Evolutionary conservation across 176 grass and related monocot genomes (phyloP), one percentile per base, ranked within the genome.

Genomic region (Neostapfia colusana): DNA sequence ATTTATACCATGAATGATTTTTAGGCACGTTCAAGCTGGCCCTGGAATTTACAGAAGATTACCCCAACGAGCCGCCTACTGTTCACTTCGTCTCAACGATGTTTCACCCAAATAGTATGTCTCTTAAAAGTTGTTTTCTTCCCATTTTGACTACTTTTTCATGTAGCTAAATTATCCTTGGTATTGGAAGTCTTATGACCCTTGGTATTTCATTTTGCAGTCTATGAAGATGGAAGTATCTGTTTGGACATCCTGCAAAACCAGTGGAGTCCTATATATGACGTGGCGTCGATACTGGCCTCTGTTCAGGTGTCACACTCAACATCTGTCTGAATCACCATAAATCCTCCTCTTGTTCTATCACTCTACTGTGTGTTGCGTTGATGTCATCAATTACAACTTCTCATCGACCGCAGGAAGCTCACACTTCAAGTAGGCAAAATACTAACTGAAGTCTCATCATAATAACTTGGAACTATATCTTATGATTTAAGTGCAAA

Each of bases 241-340:
- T 98, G 91, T 60, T 90, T 98, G 84, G 95, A 98, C 68, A 94
- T 98, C 67, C 77, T 98, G 65, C 95, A 98, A 73, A 98, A 94
- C 63, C 95, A 98, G 67, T 98, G 95, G 95, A 98, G 95, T 65
- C 95, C 95, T 24, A 98, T 98, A 79, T 98, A 98, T 82, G 91
- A 98, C 84, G 95, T 98, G 80, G 95, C 95, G 2, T 91, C 95
- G 28, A 98, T 98, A 90, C 65, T 94, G 70, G 94, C 91, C 57
- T 98, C 91, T 74, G 82, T 98, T 68, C 95, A 98, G 89, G 95
- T 93, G 84, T 80, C 8, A 45, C 48, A 77, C 3, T 57, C 54
- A 57, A 57, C 54, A 21, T 54, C 20, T 24, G 21, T 57, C 54
- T 57, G 54, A 25, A 24, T 25, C n/a, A 57, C 54, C n/a, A 11